A percentile compares a stretch with the other conserved stretches of the same genome.
phyloP scores from a whole-genome alignment of 2,329 filamentous ascomycete species.

The Fusarium sp. region DNA sequence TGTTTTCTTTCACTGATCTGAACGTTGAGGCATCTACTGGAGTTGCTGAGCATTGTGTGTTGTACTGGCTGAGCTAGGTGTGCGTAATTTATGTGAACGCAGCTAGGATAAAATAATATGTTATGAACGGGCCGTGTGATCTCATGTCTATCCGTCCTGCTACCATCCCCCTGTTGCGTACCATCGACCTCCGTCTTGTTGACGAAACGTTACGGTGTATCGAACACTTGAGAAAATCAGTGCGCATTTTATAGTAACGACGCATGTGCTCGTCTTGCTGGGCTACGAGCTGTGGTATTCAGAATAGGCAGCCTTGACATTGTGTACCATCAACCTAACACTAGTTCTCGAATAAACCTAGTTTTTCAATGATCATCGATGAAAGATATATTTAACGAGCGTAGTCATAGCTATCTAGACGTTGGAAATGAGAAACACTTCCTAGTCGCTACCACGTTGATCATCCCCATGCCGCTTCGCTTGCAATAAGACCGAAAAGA shows the following conservation, averaged over 20 bases:
- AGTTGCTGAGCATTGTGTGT: constrained; percentile 12
- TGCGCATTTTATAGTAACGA: constrained; percentile 1
- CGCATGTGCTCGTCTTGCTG: not conserved
- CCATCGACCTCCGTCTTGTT: not conserved
- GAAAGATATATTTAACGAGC: constrained; percentile 6
- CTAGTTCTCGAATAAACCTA: not conserved
- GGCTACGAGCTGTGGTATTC: not conserved
- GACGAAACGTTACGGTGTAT: not conserved
- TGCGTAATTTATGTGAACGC: not conserved
- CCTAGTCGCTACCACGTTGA: constrained; percentile 19
- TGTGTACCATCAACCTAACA: not conserved
- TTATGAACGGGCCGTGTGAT: not conserved
- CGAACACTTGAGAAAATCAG: not conserved
- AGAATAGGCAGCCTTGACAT: not conserved
- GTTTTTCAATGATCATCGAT: not conserved
- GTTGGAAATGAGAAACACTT: not conserved
- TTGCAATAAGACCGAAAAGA: constrained; percentile 35
- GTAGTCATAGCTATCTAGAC: constrained; percentile 5
- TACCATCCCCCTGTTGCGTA: not conserved
- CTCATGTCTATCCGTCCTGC: not conserved
- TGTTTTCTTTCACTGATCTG: not conserved
- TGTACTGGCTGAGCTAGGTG: not conserved
- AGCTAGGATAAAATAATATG: constrained; percentile 22
- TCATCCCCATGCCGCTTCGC: constrained; percentile 26
- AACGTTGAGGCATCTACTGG: constrained; percentile 17